These are phyloP conservation scores for Euryodendron excelsum DNA, from an alignment of 148 eudicot genomes.

Conservation along the genomic window DNA sequence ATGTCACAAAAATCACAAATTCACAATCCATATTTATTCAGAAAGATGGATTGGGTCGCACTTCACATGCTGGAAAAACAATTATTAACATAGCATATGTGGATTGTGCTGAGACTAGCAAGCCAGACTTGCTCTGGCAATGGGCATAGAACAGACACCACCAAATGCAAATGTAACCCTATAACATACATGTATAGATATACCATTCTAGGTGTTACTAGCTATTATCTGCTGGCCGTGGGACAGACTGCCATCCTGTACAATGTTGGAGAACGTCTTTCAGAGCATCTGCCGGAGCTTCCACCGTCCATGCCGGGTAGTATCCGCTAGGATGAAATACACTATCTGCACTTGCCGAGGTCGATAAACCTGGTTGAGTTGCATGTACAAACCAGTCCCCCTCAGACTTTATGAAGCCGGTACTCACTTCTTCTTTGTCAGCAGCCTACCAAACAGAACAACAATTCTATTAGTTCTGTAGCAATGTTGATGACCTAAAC, in stretches of 20 bases:
- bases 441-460: conserved; percentile 33
- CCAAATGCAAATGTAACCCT: not conserved
- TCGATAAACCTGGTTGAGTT: conserved; percentile 37
- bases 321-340: conserved; percentile 43
- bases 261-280: conserved; percentile 60
- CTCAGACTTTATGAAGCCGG: conserved; percentile 43
- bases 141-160: no score
- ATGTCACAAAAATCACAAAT: no score
- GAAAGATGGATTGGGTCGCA: no score
- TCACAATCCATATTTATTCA: no score
- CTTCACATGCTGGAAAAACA: no score
- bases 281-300: conserved; percentile 65
- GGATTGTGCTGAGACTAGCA: no score
- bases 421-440: conserved; percentile 36
- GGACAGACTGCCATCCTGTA: conserved; percentile 69
- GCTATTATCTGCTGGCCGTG: conserved; percentile 35
- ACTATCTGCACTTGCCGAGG: conserved; percentile 10
- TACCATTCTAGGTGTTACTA: conserved; percentile 3
- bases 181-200: not conserved
- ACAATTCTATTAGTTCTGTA: not conserved
- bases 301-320: conserved; percentile 67
- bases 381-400: conserved; percentile 43
- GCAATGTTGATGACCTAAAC: not conserved
- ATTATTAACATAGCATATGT: no score
- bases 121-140: no score